Percentiles rank a stretch among this genome's conserved stretches.
These are phyloP conservation scores for Stevia rebaudiana DNA, from an alignment of 140 eudicot species.

Conservation along the genomic window DNA sequence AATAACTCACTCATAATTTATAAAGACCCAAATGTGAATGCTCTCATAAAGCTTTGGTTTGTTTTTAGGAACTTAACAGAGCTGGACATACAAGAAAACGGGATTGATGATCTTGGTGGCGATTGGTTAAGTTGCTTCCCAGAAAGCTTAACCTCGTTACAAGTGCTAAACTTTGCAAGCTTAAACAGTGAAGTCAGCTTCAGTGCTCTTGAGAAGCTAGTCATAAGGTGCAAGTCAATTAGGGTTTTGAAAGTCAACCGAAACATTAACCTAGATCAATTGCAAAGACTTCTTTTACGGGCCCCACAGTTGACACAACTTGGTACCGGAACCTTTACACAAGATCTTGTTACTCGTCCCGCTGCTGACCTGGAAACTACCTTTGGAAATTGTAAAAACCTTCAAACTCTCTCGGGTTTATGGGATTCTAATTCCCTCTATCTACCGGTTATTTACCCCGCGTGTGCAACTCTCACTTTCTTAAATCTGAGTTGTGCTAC, in stretches of 20 bases:
- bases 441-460: conserved; percentile 52
- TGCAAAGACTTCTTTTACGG: conserved; percentile 46
- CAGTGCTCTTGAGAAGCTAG: conserved; percentile 60
- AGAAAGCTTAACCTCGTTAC: conserved; percentile 52
- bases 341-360: conserved; percentile 38
- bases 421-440: conserved; percentile 56
- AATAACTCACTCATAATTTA: too few relatives aligned
- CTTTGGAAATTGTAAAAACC: conserved; percentile 38
- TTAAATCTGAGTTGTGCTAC: conserved; percentile 59
- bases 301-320: conserved; percentile 62
- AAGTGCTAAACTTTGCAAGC: conserved; percentile 54
- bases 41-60: background rate
- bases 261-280: conserved; percentile 41
- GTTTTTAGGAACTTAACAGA: conserved; percentile 59
- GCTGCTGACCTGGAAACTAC: conserved; percentile 33
- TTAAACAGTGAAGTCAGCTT: conserved; percentile 53
- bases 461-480: conserved; percentile 46
- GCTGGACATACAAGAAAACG: conserved; percentile 69
- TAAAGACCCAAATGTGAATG: too few relatives aligned
- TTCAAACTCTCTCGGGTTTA: conserved; percentile 54
- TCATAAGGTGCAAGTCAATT: conserved; percentile 51
- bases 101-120: conserved; percentile 59
- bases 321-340: conserved; percentile 65
- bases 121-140: conserved; percentile 73
- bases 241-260: conserved; percentile 57